Evolutionary conservation across 208 protist genomes (phyloP).

Genomic region (Trypanosomatidae sp.): DNA sequence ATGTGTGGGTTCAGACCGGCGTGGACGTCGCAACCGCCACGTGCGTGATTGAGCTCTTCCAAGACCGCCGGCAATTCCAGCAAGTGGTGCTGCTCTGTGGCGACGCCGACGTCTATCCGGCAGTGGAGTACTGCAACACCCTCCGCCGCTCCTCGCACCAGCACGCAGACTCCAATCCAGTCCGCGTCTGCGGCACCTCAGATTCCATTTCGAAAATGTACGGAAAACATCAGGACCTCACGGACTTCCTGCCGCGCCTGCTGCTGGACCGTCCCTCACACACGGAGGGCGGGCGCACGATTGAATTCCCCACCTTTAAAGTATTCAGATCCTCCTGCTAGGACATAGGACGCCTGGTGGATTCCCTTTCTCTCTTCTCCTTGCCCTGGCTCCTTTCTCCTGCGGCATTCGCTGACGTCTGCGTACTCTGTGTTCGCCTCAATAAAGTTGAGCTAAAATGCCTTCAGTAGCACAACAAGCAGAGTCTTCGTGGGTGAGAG

Average conservation of each 20-base stretch:
- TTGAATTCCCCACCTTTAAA: conserved; percentile 55
- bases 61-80: conserved; percentile 60
- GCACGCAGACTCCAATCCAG: conserved; percentile 41
- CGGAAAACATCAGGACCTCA: conserved; percentile 78
- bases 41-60: conserved; percentile 74
- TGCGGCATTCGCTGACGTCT: neutral
- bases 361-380: neutral
- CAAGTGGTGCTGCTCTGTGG: conserved; percentile 87
- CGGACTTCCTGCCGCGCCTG: conserved; percentile 84
- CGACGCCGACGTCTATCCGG: conserved; percentile 76
- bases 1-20: conserved; percentile 86
- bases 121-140: conserved; percentile 79
- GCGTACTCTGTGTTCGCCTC: neutral
- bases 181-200: conserved; percentile 82
- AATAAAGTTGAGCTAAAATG: neutral
- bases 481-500: neutral
- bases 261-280: conserved; percentile 66
- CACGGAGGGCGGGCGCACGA: conserved; percentile 46
- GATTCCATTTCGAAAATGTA: conserved; percentile 74
- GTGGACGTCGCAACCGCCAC: conserved; percentile 85
- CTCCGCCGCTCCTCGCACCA: conserved; percentile 39
- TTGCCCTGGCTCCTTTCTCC: conserved; percentile 6
- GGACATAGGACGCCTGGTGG: no score
- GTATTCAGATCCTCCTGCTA: conserved; percentile 28
- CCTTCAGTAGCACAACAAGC: neutral